Percentiles rank a stretch among this genome's conserved stretches.
Conservation (phyloP, 768 basidiomycete genomes). For the Lepiota brunneoincarnata region DNA sequence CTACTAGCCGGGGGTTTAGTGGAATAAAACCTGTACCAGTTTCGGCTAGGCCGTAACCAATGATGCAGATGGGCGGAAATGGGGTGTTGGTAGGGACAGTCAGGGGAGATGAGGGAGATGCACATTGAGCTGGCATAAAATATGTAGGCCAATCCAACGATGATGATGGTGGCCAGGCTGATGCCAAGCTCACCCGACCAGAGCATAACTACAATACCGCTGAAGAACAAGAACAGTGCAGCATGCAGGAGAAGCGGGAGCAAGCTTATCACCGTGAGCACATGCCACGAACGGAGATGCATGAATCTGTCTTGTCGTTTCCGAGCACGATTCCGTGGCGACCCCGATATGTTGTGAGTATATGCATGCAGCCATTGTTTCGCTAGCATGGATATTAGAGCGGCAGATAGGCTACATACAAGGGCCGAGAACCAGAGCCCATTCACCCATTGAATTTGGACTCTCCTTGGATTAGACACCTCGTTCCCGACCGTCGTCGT, state of each 20-base stretch:
- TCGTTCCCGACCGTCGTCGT: slow-evolving; percentile 1
- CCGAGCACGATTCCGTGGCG: slow-evolving; percentile 33
- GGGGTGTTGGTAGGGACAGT: slow-evolving; percentile 41
- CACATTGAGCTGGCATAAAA: slow-evolving; percentile 37
- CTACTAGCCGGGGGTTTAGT: background rate
- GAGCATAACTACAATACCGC: slow-evolving; percentile 37
- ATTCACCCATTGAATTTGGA: slow-evolving; percentile 37
- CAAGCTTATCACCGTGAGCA: slow-evolving; percentile 35
- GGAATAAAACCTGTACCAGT: background rate
- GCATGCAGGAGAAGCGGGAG: slow-evolving; percentile 38
- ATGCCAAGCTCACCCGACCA: slow-evolving; percentile 34
- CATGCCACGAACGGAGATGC: slow-evolving; percentile 35
- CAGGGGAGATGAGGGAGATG: slow-evolving; percentile 35
- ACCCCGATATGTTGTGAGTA: slow-evolving; percentile 30
- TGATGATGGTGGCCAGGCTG: slow-evolving; percentile 30
- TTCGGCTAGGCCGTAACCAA: slow-evolving; percentile 12
- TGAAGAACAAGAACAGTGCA: slow-evolving; percentile 40
- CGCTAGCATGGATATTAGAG: slow-evolving; percentile 42
- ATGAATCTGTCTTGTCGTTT: slow-evolving; percentile 34
- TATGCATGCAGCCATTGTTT: slow-evolving; percentile 44
- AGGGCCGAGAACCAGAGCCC: slow-evolving; percentile 46
- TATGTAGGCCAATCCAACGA: slow-evolving; percentile 31
- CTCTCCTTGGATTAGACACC: slow-evolving; percentile 13
- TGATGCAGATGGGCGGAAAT: slow-evolving; percentile 32
- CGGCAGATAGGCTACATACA: slow-evolving; percentile 38